Evolutionary conservation across 495 filamentous ascomycete species (phyloP), one percentile per base, ranked within the genome.

Genomic region (Terfezia boudieri): DNA sequence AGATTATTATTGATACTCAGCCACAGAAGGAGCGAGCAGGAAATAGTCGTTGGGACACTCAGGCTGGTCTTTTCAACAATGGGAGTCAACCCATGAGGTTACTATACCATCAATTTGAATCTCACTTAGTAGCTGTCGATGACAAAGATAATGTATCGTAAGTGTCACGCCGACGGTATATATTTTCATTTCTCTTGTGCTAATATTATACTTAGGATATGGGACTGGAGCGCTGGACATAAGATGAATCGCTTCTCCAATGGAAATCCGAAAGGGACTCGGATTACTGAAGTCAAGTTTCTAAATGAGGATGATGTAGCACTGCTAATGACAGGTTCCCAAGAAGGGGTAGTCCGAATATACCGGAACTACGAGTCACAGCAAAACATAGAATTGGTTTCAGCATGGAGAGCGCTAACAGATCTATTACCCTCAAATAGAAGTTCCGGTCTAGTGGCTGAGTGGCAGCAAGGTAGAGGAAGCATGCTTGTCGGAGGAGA

Each of bases 251-350:
- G 84, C 52, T 99, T 99, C 68, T 89, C 83, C 2, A 94, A 94
- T 62, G 85, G 83, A 26, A 96, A 96, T 64, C 90, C 90, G 0
- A 73, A 79, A 16, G 86, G 86, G 11, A 92, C 86, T 5, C 86
- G 82, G 61, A 90, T 99, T 53, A 95, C 86, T 23, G 88, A 94
- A 69, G 78, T 94, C 59, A 80, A 85, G 41, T 92, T 95, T 64
- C 90, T 99, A 68, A 99, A 99, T 60, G 90, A 99, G 65, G 90
- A 99, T 61, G 90, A 99, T 61, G 85, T 90, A 64, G 88, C 92
- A 8, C 74, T 94, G 36, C 68, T 98, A 49, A 85, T 96, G 79
- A 94, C 86, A 8, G 90, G 89, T 6, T 89, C 86, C 9, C 93
- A 85, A 1, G 90, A 99, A 61, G 90, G 90, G 38, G 82, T 96